These are phyloP conservation scores for Gloeopeniophorella convolvens DNA, from an alignment of 768 basidiomycete genomes.

Conservation along the genomic window DNA sequence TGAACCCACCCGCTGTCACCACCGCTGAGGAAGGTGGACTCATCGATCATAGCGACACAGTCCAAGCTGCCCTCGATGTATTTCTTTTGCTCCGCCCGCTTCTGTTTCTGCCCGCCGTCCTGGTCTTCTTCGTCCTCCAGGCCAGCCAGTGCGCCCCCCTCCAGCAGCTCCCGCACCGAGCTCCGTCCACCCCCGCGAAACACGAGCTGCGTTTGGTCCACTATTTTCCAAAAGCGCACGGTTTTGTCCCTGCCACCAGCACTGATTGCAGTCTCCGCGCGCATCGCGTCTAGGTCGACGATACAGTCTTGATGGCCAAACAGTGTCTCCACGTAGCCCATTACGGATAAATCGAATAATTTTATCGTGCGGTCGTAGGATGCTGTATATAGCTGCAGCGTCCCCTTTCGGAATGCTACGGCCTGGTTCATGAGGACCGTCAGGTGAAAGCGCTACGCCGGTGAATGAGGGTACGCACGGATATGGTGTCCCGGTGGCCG, in stretches of 20 bases:
- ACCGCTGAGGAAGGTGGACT: constrained; percentile 85
- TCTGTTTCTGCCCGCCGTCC: constrained; percentile 26
- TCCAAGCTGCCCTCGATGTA: constrained; percentile 92
- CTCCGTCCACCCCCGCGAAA: constrained; percentile 93
- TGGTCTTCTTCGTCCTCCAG: constrained; percentile 47
- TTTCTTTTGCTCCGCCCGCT: constrained; percentile 34
- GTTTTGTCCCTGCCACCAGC: constrained; percentile 91
- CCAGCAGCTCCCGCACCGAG: constrained; percentile 70
- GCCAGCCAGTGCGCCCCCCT: constrained; percentile 64
- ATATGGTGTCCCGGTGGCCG: constrained; percentile 69
- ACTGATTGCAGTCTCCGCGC: constrained; percentile 78
- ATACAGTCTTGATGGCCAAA: constrained; percentile 96
- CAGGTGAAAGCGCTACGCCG: constrained; percentile 31
- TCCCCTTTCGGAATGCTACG: constrained; percentile 71
- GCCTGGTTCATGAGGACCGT: constrained; percentile 33
- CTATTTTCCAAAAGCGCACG: constrained; percentile 91
- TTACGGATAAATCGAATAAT: constrained; percentile 72
- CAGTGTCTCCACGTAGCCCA: constrained; percentile 93
- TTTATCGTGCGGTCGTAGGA: constrained; percentile 88
- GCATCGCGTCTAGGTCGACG: constrained; percentile 69
- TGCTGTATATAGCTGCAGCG: constrained; percentile 66
- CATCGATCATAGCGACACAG: constrained; percentile 92
- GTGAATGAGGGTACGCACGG: constrained; percentile 47
- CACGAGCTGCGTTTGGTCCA: constrained; percentile 91
- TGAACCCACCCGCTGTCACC: constrained; percentile 88